A percentile compares a stretch with the other conserved stretches of the same genome.
phyloP scores from a whole-genome alignment of 441 rosid genomes.

The Pelargonium myrrhifolium region DNA sequence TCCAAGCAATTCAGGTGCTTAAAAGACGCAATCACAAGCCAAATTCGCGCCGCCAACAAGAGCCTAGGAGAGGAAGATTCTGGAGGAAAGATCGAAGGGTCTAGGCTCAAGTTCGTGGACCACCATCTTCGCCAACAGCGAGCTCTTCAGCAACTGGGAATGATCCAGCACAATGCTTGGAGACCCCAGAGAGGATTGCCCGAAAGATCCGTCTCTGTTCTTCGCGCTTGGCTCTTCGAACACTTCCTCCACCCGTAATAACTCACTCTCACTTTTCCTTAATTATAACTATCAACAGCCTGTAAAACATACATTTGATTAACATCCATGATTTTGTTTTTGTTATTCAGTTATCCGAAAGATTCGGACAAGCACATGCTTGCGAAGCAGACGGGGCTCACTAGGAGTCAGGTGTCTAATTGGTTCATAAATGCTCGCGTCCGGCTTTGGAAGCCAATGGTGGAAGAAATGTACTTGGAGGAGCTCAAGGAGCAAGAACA shows the following conservation, averaged over 20 bases:
- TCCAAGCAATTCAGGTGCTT: constrained; percentile 65
- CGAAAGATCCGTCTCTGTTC: constrained; percentile 62
- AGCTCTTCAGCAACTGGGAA: constrained; percentile 77
- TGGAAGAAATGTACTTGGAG: constrained; percentile 67
- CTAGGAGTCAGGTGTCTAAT: constrained; percentile 69
- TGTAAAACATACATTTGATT: too few relatives aligned
- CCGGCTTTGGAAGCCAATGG: constrained; percentile 77
- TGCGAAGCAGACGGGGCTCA: constrained; percentile 70
- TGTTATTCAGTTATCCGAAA: constrained; percentile 54
- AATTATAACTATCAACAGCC: too few relatives aligned
- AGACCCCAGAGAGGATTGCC: constrained; percentile 77
- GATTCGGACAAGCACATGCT: constrained; percentile 67
- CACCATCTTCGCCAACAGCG: constrained; percentile 87
- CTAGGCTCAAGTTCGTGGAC: constrained; percentile 67
- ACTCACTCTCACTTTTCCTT: too few relatives aligned
- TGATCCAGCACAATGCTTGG: constrained; percentile 96
- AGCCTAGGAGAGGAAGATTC: constrained; percentile 67
- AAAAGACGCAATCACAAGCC: constrained; percentile 58
- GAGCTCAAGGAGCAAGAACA: constrained; percentile 57
- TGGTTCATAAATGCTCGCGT: too few relatives aligned
- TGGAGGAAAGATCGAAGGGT: constrained; percentile 55
- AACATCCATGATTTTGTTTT: too few relatives aligned
- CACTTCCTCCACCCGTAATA: constrained; percentile 83
- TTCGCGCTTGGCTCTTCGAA: constrained; percentile 75
- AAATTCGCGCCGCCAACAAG: constrained; percentile 62